A percentile compares a stretch with the other conserved stretches of the same genome.
Evolutionary conservation across 73 alveolate genomes (phyloP).

Genomic region (Tetrahymena elliotti): DNA sequence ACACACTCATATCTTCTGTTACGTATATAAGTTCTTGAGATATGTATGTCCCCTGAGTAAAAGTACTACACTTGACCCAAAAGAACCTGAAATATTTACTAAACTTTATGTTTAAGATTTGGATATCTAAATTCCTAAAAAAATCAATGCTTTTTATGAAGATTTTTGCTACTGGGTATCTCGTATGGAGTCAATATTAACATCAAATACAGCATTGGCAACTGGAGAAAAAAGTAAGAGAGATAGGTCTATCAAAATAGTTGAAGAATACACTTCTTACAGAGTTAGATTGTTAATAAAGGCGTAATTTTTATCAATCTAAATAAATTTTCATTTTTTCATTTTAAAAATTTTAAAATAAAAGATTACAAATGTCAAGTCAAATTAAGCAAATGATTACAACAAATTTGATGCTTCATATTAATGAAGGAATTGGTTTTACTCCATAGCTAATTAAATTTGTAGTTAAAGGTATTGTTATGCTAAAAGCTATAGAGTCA

Average conservation of each 20-base stretch:
- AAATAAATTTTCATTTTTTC: not conserved
- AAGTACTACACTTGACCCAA: conserved; percentile 69
- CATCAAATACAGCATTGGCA: conserved; percentile 25
- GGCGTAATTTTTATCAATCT: not conserved
- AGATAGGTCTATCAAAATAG: conserved; percentile 11
- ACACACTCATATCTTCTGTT: conserved; percentile 50
- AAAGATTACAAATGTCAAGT: conserved; percentile 5
- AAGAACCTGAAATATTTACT: conserved; percentile 48
- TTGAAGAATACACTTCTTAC: conserved; percentile 21
- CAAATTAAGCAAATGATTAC: conserved; percentile 2
- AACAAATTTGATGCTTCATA: conserved; percentile 10
- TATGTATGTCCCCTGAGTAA: conserved; percentile 68
- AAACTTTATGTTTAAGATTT: conserved; percentile 12
- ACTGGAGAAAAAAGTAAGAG: conserved; percentile 12
- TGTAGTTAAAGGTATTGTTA: conserved; percentile 9
- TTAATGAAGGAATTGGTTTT: conserved; percentile 18
- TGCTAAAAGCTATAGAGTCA: conserved; percentile 10
- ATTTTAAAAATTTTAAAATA: not conserved
- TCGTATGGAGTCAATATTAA: conserved; percentile 38
- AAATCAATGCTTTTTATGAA: conserved; percentile 11
- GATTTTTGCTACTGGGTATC: conserved; percentile 41
- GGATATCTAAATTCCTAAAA: conserved; percentile 6
- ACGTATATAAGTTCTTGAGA: conserved; percentile 61
- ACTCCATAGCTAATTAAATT: not conserved
- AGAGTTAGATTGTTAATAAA: conserved; percentile 4